Base-by-base conservation (phyloP, 2,329 filamentous ascomycete species). In the Fusarium luffae region DNA sequence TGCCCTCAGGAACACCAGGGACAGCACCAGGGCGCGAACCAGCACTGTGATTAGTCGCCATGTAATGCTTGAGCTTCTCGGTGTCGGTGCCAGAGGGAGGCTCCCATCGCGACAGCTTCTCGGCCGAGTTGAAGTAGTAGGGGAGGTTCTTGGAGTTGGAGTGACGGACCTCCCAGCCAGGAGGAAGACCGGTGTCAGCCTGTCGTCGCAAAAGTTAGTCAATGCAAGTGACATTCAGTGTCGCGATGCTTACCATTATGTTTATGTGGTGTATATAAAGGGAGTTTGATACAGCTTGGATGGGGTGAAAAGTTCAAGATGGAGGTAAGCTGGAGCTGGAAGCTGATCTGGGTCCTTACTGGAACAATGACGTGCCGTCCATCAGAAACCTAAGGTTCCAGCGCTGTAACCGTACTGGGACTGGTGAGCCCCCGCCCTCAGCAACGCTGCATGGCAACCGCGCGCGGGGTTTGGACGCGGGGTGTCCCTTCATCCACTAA, bases 101-200 rank as follows among this genome's bases (percentile, higher is more conserved):
- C 79, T 98, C 96, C 96, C 96, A 99, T 82, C 93, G 89, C 69
- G 96, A 98, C 79, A 93, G 90, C 80, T 94, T 95, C 69, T 93
- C 93, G 73, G 83, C 84, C 47, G 91, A 85, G 82, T 98, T 97
- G 91, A 98, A 98, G 85, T 98, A 99, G 86, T 99, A 99, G 40
- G 96, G 96, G 37, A 98, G 91, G 83, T 97, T 97, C 85, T 98
- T 98, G 82, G 93, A 97, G 85, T 98, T 97, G 81, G 93, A 97
- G 84, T 97, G 93, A 80, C 96, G 93, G 78, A 99, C 93, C 84
- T 98, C 96, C 94, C 95, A 98, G 80, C 90, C 89, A 51, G 89
- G 81, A 68, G 94, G 94, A 69, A 98, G 89, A 79, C 95, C 95
- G 74, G 91, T 90, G 59, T 94, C 92, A 77, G 87, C 83, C 89